Percentiles rank a stretch among this genome's conserved stretches.
phyloP scores from a whole-genome alignment of 23 red algal genomes.

The Gracilaria domingensis region DNA sequence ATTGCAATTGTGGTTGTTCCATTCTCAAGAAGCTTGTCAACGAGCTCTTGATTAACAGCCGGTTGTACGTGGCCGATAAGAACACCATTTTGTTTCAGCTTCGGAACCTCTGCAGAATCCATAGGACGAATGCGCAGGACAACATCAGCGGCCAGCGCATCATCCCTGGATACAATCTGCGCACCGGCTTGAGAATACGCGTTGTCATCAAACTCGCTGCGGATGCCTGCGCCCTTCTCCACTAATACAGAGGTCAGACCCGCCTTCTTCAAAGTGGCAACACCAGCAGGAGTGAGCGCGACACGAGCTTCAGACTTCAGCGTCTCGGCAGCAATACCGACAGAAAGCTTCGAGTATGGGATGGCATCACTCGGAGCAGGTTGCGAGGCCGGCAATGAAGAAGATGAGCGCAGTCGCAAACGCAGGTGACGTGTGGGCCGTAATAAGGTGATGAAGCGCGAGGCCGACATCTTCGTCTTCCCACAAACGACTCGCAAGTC shows the following conservation, averaged over 20 bases:
- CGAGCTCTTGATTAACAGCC: constrained; percentile 58
- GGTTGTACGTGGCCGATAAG: constrained; percentile 62
- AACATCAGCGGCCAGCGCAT: constrained; percentile 64
- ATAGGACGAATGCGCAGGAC: constrained; percentile 58
- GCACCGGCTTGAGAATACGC: constrained; percentile 65
- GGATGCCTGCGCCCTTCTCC: constrained; percentile 46
- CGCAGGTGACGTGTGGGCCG: constrained; percentile 14
- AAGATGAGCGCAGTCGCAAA: neutral
- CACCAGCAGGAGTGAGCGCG: constrained; percentile 70
- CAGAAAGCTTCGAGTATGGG: constrained; percentile 70
- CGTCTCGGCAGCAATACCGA: constrained; percentile 61
- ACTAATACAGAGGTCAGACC: constrained; percentile 52
- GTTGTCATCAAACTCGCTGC: constrained; percentile 58
- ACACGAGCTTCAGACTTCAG: constrained; percentile 62
- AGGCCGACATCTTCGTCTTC: neutral
- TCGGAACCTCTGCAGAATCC: constrained; percentile 11
- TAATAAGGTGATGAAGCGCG: constrained; percentile 6
- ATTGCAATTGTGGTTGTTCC: constrained; percentile 61
- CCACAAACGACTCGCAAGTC: neutral
- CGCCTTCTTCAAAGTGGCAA: constrained; percentile 47
- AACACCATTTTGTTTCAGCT: constrained; percentile 44
- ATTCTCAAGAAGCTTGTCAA: constrained; percentile 47
- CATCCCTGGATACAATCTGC: constrained; percentile 42
- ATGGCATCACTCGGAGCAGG: constrained; percentile 14
- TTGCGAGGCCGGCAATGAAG: neutral